These are phyloP conservation scores for Ophiostoma australiae DNA, from an alignment of 2,329 filamentous ascomycete species.

Conservation along the genomic window DNA sequence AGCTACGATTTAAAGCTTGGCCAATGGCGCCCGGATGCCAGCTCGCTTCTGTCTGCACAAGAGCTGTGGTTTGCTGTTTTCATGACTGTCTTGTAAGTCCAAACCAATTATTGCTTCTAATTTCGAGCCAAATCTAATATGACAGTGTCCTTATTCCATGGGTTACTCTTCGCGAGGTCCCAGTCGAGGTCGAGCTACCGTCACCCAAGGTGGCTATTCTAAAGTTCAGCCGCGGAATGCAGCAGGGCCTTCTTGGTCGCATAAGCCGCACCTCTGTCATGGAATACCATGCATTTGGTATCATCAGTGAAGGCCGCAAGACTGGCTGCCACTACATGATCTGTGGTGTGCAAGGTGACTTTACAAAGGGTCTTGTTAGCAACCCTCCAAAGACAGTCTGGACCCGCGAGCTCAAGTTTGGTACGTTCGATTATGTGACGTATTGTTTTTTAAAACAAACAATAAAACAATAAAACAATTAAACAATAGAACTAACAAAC, in stretches of 20 bases:
- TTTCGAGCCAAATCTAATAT: neutral
- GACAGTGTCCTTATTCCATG: neutral
- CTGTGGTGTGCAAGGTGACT: constrained; percentile 41
- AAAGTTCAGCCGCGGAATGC: constrained; percentile 39
- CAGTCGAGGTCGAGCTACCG: neutral
- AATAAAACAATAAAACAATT: neutral
- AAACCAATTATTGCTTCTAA: neutral
- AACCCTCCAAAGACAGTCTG: constrained; percentile 39
- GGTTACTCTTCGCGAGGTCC: neutral
- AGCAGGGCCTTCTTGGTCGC: constrained; percentile 40
- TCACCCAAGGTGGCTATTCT: constrained; percentile 39
- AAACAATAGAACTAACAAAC: constrained; percentile 34
- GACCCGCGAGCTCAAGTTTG: constrained; percentile 28
- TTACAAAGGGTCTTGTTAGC: constrained; percentile 38
- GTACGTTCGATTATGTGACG: neutral
- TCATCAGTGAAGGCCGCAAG: constrained; percentile 32
- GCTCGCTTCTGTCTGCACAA: neutral
- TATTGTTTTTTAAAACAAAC: too few species aligned
- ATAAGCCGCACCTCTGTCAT: constrained; percentile 41
- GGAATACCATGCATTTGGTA: constrained; percentile 42
- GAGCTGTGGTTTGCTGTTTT: neutral
- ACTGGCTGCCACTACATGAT: constrained; percentile 39
- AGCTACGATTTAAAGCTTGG: constrained; percentile 1
- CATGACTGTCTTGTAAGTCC: neutral
- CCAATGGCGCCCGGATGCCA: neutral